These are phyloP conservation scores for Tuber magnatum DNA, from an alignment of 495 filamentous ascomycete species.

Conservation along the genomic window DNA sequence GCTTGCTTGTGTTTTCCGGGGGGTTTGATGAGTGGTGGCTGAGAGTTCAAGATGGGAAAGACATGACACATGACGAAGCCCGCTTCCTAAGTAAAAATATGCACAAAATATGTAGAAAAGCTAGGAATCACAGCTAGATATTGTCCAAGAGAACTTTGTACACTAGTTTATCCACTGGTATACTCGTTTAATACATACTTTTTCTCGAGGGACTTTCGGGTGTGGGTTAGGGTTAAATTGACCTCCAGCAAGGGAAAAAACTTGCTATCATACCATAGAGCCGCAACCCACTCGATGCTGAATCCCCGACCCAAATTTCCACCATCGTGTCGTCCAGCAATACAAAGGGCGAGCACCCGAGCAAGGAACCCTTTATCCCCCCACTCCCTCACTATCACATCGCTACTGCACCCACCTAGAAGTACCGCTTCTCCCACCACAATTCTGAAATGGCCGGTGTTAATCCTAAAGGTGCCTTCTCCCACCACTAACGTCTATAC, in stretches of 20 bases:
- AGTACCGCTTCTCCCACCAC: constrained; percentile 8
- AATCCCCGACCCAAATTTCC: constrained; percentile 3
- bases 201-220: neutral
- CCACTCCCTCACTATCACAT: neutral
- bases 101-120: neutral
- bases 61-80: neutral
- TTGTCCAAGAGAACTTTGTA: neutral
- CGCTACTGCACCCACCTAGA: neutral
- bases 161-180: neutral
- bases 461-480: constrained; percentile 37
- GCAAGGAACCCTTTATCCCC: constrained; percentile 42
- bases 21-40: neutral
- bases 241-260: constrained; percentile 1
- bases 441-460: constrained; percentile 26
- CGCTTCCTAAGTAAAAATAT: neutral
- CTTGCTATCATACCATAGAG: constrained; percentile 16
- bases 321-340: constrained; percentile 19
- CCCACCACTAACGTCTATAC: neutral
- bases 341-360: constrained; percentile 39
- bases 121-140: neutral
- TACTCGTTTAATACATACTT: neutral
- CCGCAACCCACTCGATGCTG: constrained; percentile 15
- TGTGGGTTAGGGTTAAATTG: neutral
- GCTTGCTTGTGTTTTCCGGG: neutral
- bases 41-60: neutral